These are phyloP conservation scores for Zygoascus ofunaensis DNA, from an alignment of 805 yeast species.

Conservation along the genomic window DNA sequence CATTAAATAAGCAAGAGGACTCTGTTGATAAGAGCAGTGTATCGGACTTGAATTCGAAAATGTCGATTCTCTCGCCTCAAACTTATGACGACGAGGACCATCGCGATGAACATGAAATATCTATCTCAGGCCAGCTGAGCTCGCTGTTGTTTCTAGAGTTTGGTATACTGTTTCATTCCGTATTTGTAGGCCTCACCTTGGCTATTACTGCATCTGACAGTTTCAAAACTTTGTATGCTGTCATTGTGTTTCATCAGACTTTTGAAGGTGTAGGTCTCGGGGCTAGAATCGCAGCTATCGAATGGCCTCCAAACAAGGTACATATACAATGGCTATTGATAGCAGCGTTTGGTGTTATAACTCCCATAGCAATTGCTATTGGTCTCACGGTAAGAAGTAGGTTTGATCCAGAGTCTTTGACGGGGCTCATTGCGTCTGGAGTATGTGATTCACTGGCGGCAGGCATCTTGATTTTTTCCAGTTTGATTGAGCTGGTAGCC, in stretches of 20 bases:
- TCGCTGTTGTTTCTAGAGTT: constrained; percentile 59
- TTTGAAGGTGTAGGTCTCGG: constrained; percentile 86
- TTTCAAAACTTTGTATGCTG: constrained; percentile 62
- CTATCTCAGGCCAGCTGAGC: constrained; percentile 27
- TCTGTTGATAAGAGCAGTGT: background rate
- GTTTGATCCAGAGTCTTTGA: constrained; percentile 43
- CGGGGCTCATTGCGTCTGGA: constrained; percentile 58
- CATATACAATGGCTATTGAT: constrained; percentile 35
- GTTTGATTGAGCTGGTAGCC: constrained; percentile 71
- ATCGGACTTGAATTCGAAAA: background rate
- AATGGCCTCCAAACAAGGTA: constrained; percentile 40
- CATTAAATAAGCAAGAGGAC: background rate
- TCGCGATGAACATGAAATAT: background rate
- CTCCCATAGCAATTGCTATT: constrained; percentile 69
- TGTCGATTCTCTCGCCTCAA: too few species aligned
- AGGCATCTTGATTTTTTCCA: constrained; percentile 70
- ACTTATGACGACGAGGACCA: background rate
- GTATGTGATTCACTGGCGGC: constrained; percentile 67
- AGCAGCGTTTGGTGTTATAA: constrained; percentile 45
- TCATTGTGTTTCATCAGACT: constrained; percentile 46
- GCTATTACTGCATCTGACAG: constrained; percentile 67
- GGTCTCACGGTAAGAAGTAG: constrained; percentile 66
- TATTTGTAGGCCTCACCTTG: constrained; percentile 68
- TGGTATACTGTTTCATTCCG: constrained; percentile 76
- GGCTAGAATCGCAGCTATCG: constrained; percentile 57